A percentile compares a stretch with the other conserved stretches of the same genome.
Conservation (phyloP, 768 basidiomycete genomes). For the Suillus subalutaceus region DNA sequence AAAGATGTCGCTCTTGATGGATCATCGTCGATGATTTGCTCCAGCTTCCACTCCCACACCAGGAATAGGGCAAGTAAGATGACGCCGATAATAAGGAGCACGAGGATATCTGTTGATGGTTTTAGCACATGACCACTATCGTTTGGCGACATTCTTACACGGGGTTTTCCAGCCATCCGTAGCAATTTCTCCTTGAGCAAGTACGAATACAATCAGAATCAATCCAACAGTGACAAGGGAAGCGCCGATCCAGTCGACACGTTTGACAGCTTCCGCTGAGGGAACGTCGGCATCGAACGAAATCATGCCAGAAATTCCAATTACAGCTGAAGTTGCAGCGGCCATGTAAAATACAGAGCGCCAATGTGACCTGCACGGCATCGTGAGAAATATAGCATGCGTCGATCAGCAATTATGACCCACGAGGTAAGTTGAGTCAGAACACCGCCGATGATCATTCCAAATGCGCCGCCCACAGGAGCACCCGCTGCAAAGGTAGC, state of each 20-base stretch:
- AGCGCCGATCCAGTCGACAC: slow-evolving; percentile 82
- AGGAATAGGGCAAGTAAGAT: slow-evolving; percentile 59
- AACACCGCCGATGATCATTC: slow-evolving; percentile 70
- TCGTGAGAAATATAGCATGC: slow-evolving; percentile 3
- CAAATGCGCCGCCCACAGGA: slow-evolving; percentile 77
- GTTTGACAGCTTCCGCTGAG: slow-evolving; percentile 42
- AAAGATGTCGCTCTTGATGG: slow-evolving; percentile 25
- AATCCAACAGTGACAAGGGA: slow-evolving; percentile 65
- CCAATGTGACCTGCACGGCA: slow-evolving; percentile 51
- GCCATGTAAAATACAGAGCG: slow-evolving; percentile 65
- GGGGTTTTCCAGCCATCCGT: slow-evolving; percentile 61
- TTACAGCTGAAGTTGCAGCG: slow-evolving; percentile 56
- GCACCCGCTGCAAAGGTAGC: slow-evolving; percentile 85
- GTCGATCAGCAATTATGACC: slow-evolving; percentile 12
- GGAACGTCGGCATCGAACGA: slow-evolving; percentile 60
- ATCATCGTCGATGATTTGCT: slow-evolving; percentile 28
- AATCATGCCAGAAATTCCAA: slow-evolving; percentile 54
- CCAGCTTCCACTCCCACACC: slow-evolving; percentile 67
- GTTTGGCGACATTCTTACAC: slow-evolving; percentile 39
- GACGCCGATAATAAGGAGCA: slow-evolving; percentile 63
- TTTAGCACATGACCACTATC: slow-evolving; percentile 24
- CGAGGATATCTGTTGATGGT: slow-evolving; percentile 62
- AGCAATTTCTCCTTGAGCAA: slow-evolving; percentile 67
- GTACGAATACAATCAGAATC: slow-evolving; percentile 70
- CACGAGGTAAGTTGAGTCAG: slow-evolving; percentile 56